Evolutionary conservation across 768 basidiomycete genomes (phyloP).

Genomic region (Pleurotus eryngii): DNA sequence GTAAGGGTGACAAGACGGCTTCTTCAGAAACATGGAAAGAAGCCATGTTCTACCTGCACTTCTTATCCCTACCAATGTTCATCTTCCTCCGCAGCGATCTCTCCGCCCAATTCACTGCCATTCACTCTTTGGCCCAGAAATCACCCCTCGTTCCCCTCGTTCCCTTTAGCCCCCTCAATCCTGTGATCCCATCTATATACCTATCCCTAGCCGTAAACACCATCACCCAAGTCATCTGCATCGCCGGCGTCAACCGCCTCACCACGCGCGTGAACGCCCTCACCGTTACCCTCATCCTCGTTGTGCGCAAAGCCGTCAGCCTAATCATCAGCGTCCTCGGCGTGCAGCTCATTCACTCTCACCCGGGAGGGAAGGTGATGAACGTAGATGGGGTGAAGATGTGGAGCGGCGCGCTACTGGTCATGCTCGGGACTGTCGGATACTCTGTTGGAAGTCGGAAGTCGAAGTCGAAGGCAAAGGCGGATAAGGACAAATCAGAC

Average conservation of each 20-base stretch:
- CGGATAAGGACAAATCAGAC: constrained; percentile 16
- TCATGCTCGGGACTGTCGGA: constrained; percentile 66
- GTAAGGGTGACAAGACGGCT: constrained; percentile 6
- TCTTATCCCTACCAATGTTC: constrained; percentile 79
- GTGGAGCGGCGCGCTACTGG: constrained; percentile 68
- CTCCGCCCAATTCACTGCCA: constrained; percentile 35
- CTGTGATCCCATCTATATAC: constrained; percentile 58
- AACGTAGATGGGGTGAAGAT: constrained; percentile 34
- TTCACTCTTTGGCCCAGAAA: constrained; percentile 35
- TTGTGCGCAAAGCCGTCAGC: constrained; percentile 78
- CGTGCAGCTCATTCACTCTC: constrained; percentile 14
- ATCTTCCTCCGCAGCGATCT: constrained; percentile 55
- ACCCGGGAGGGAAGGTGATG: constrained; percentile 16
- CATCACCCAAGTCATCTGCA: constrained; percentile 80
- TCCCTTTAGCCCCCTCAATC: constrained; percentile 16
- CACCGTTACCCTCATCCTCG: constrained; percentile 76
- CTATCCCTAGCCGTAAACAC: constrained; percentile 73
- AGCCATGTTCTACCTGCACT: constrained; percentile 88
- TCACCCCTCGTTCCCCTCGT: constrained; percentile 13
- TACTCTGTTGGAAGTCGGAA: constrained; percentile 50
- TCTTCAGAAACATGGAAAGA: constrained; percentile 70
- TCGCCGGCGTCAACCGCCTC: constrained; percentile 82
- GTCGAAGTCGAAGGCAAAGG: constrained; percentile 16
- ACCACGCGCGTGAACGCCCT: constrained; percentile 73
- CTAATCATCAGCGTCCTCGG: constrained; percentile 67